Conservation (phyloP, 129 eudicot genomes). For the Helianthus tuberosus region DNA sequence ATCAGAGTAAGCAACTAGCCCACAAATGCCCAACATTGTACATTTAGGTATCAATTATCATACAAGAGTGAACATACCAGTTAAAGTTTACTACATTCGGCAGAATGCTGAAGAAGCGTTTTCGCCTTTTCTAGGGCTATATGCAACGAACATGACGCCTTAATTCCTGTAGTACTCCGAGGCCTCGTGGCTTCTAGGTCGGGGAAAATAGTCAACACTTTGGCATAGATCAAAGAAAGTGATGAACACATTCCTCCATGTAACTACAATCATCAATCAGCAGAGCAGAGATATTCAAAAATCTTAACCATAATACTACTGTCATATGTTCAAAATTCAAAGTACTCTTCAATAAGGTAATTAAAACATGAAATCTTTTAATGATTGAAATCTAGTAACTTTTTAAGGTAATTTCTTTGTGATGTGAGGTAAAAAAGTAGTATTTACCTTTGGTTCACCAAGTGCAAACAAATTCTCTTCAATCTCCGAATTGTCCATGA, state of each 20-base stretch:
- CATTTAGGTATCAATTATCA: not conserved
- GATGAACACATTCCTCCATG: constrained; percentile 93
- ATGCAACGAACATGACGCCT: constrained; percentile 88
- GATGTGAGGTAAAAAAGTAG: not conserved
- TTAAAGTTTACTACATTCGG: constrained; percentile 94
- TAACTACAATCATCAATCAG: constrained; percentile 45
- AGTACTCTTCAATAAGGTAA: not conserved
- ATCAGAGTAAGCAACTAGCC: not conserved
- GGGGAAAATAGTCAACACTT: constrained; percentile 72
- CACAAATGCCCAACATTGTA: not conserved
- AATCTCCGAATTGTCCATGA: constrained; percentile 76
- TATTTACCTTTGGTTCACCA: constrained; percentile 88
- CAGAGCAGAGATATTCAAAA: too few relatives aligned
- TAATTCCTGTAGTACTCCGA: constrained; percentile 93
- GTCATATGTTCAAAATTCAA: too few relatives aligned
- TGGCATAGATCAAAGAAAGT: constrained; percentile 59
- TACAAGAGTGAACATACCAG: constrained; percentile 48
- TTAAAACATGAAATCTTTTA: constrained; percentile 14
- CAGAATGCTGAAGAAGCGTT: constrained; percentile 87
- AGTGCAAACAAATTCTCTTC: constrained; percentile 76
- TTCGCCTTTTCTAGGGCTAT: constrained; percentile 91
- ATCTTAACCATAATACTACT: too few relatives aligned
- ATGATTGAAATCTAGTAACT: not conserved
- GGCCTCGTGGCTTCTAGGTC: constrained; percentile 92
- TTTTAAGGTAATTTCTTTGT: not conserved